Base-by-base conservation (phyloP, 2,329 filamentous ascomycete genomes). In the Verticillium isaacii region DNA sequence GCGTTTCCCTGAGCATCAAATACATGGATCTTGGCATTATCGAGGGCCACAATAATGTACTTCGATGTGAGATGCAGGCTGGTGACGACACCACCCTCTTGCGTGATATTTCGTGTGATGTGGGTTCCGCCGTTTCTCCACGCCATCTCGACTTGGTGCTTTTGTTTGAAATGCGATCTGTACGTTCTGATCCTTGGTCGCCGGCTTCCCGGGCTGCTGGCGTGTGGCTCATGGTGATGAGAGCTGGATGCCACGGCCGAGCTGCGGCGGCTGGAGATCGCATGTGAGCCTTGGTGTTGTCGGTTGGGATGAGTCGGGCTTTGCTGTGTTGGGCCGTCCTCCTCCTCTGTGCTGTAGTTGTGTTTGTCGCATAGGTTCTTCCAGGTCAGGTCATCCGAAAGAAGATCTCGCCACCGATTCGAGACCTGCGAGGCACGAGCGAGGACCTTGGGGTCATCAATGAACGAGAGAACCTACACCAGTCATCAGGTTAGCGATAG, bases 11-110 rank as follows among this genome's bases (percentile, higher is more conserved):
- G 87, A 0, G 92, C 93, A 73, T 98, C 92, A 72, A 98, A 99
- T 32, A 99, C 93, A 75, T 99, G 95, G 56, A 99, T 99, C 80
- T 96, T 96, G 41, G 95, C 94, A 75, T 98, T 99, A 79, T 99
- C 95, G 65, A 99, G 84, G 58, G 95, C 95, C 66, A 98, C 93
- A 57, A 99, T 93, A 70, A 99, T 98, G 77, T 98, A 98, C 73
- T 96, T 96, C 37, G 92, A 84, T 0, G 95, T 99, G 60, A 99
- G 78, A 74, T 99, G 94, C 61, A 99, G 77, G 71, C 93, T 98
- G 1, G 95, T 99, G 19, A 99, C 95, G 2, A 99, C 95, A 32
- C 95, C 94, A 68, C 96, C 94, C 71, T 99, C 95, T 60, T 96
- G 94, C 0, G 92, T 97, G 64, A 98, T 97, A 71, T 96, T 93